Evolutionary conservation across 164 flowering plant genomes (phyloP).

Genomic region (Liquidambar formosana): DNA sequence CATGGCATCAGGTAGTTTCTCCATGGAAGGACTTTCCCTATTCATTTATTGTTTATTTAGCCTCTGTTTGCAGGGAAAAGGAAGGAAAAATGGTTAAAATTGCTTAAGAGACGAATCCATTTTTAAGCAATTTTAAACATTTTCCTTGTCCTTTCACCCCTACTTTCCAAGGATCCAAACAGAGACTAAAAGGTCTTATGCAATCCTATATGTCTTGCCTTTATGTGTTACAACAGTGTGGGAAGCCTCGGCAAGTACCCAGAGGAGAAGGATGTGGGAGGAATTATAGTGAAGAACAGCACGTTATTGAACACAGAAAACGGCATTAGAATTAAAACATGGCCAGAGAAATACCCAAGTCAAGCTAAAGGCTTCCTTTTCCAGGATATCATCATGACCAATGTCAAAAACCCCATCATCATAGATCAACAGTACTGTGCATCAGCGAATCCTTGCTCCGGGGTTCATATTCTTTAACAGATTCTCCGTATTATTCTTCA

Average conservation of each 20-base stretch:
- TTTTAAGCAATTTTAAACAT: too few species aligned
- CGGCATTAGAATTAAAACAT: slow-evolving; percentile 55
- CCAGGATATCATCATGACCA: slow-evolving; percentile 36
- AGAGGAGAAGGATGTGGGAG: slow-evolving; percentile 41
- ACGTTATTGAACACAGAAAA: slow-evolving; percentile 35
- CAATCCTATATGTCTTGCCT: too few species aligned
- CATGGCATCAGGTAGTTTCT: slow-evolving; percentile 56
- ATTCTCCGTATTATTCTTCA: too few species aligned
- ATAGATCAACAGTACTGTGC: slow-evolving; percentile 42
- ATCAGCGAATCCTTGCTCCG: too few species aligned
- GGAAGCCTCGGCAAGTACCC: slow-evolving; percentile 54
- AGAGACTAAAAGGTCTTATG: too few species aligned
- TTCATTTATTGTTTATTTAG: neutral
- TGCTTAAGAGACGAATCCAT: too few species aligned
- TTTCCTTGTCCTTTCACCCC: too few species aligned
- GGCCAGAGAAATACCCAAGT: slow-evolving; percentile 29
- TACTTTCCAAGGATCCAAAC: too few species aligned
- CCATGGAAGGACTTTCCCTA: too few species aligned
- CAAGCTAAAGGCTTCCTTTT: slow-evolving; percentile 33
- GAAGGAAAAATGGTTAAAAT: too few species aligned
- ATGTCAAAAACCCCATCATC: slow-evolving; percentile 51
- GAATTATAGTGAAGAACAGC: slow-evolving; percentile 33
- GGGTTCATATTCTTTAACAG: too few species aligned
- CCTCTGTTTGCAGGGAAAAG: too few species aligned
- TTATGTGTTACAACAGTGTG: slow-evolving; percentile 22